Percentiles rank a stretch among this genome's conserved stretches.
Evolutionary conservation across 148 eudicot species (phyloP).

Genomic region (Euryodendron excelsum): DNA sequence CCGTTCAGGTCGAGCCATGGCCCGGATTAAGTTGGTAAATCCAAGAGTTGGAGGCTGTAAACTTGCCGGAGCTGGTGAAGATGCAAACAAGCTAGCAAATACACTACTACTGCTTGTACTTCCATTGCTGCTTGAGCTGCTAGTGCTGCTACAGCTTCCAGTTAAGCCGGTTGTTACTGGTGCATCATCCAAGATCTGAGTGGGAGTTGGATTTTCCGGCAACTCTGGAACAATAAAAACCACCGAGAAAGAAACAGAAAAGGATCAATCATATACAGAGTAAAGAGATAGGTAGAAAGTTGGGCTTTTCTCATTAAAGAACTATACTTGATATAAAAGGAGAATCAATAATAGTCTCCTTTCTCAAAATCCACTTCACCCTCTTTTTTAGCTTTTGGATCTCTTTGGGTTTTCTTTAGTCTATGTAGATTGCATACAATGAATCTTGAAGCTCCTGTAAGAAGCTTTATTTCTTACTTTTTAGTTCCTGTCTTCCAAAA

Average conservation of each 20-base stretch:
- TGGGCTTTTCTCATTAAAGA: slow-evolving; percentile 17
- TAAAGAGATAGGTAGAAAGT: slow-evolving; percentile 17
- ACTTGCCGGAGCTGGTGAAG: slow-evolving; percentile 51
- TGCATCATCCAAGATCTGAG: slow-evolving; percentile 38
- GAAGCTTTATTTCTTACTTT: slow-evolving; percentile 1
- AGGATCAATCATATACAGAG: slow-evolving; percentile 11
- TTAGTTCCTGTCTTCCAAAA: background rate
- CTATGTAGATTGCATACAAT: slow-evolving; percentile 10
- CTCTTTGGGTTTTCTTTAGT: slow-evolving; percentile 25
- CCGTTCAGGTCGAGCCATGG: slow-evolving; percentile 48
- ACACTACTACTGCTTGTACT: slow-evolving; percentile 59
- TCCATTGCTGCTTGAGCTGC: slow-evolving; percentile 42
- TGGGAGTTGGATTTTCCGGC: slow-evolving; percentile 32
- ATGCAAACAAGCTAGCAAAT: slow-evolving; percentile 81
- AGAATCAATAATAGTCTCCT: slow-evolving; percentile 43
- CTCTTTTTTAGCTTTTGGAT: slow-evolving; percentile 33
- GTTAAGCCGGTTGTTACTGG: slow-evolving; percentile 28
- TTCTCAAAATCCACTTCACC: slow-evolving; percentile 27
- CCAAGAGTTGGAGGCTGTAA: slow-evolving; percentile 48
- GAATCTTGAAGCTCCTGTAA: no score
- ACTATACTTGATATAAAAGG: slow-evolving; percentile 25
- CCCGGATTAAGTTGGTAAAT: slow-evolving; percentile 46
- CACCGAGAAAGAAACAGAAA: slow-evolving; percentile 13
- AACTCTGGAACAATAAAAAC: slow-evolving; percentile 35
- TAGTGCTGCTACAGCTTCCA: slow-evolving; percentile 44